These are phyloP conservation scores for Platismatia glauca DNA, from an alignment of 495 filamentous ascomycete species.

Conservation along the genomic window DNA sequence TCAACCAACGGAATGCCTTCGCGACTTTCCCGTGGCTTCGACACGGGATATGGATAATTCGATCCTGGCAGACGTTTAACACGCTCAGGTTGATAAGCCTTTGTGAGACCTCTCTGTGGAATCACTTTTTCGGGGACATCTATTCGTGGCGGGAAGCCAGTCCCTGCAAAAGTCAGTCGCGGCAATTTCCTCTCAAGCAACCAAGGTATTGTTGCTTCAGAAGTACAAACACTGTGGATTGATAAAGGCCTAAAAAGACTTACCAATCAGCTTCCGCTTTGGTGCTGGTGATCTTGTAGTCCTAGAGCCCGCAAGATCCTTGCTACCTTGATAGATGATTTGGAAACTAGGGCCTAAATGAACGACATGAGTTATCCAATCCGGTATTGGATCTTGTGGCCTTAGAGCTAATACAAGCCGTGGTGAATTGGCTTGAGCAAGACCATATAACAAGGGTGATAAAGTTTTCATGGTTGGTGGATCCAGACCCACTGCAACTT, in stretches of 20 bases:
- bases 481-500: conserved; percentile 67
- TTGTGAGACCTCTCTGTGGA: not conserved
- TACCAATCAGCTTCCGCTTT: not conserved
- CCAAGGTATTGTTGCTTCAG: not conserved
- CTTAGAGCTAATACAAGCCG: conserved; percentile 68
- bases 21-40: conserved; percentile 4
- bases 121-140: not conserved
- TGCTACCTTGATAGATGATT: conserved; percentile 48
- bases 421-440: conserved; percentile 57
- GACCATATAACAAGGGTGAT: conserved; percentile 54
- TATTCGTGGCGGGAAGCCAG: not conserved
- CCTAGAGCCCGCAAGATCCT: conserved; percentile 40
- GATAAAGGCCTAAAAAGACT: not conserved
- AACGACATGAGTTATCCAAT: conserved; percentile 80
- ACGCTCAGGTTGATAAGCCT: not conserved
- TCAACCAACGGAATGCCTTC: conserved; percentile 16
- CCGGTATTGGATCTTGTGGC: conserved; percentile 75
- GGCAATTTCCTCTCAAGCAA: not conserved
- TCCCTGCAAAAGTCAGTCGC: not conserved
- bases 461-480: conserved; percentile 63
- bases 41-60: not conserved
- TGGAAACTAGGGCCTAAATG: conserved; percentile 53
- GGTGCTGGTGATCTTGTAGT: not conserved
- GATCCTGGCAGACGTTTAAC: not conserved
- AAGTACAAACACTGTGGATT: not conserved